Percentiles rank a stretch among this genome's conserved stretches.
phyloP scores from a whole-genome alignment of 73 alveolate genomes.

The Stentor roeselii region DNA sequence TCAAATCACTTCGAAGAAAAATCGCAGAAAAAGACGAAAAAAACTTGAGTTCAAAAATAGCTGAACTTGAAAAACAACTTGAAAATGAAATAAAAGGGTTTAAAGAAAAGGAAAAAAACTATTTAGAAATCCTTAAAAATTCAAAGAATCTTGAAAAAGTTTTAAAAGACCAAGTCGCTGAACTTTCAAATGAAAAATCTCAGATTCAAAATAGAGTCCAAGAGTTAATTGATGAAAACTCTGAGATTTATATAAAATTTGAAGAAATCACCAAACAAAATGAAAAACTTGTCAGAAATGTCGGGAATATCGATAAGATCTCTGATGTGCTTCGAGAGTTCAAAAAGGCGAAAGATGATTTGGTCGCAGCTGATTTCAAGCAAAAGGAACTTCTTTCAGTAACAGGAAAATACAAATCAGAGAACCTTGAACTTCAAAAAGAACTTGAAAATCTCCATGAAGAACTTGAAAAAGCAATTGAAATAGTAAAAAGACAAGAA shows the following conservation, averaged over 20 bases:
- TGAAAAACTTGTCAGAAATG: neutral
- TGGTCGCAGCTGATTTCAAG: neutral
- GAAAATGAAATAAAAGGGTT: neutral
- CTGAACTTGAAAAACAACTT: neutral
- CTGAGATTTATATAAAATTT: neutral
- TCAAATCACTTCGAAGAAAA: neutral
- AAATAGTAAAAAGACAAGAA: slow-evolving; percentile 17
- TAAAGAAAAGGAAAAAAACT: slow-evolving; percentile 1
- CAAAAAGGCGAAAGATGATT: neutral
- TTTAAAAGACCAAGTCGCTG: neutral
- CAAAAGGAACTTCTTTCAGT: neutral
- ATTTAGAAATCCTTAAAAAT: neutral
- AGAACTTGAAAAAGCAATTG: neutral
- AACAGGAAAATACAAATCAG: neutral
- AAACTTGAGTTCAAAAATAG: neutral
- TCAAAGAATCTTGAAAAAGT: slow-evolving; percentile 10
- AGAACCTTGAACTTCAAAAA: neutral
- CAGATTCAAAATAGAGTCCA: neutral
- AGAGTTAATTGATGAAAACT: neutral
- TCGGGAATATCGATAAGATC: neutral
- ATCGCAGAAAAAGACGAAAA: slow-evolving; percentile 1
- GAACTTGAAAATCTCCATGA: neutral
- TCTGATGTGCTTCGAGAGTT: neutral
- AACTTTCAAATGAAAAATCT: slow-evolving; percentile 8
- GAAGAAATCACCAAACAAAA: neutral